Conservation (phyloP, 1,284 basidiomycete species). For the Irpex sp. region DNA sequence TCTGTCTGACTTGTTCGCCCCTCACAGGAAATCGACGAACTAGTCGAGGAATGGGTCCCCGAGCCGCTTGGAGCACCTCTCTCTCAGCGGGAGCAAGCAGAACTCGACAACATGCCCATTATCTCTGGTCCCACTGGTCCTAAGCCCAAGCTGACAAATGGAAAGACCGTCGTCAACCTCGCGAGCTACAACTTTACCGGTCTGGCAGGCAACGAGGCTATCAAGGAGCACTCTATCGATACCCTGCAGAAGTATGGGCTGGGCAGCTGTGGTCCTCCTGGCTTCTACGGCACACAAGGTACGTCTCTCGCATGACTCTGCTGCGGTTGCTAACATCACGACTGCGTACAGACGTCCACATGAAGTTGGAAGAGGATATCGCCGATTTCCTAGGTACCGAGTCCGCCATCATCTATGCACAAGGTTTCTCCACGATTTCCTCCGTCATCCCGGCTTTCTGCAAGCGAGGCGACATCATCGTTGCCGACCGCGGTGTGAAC, state of each 20-base stretch:
- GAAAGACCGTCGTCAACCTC: constrained; percentile 84
- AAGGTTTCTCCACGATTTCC: constrained; percentile 88
- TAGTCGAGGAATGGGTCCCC: constrained; percentile 93
- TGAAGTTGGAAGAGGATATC: constrained; percentile 83
- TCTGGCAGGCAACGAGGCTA: constrained; percentile 80
- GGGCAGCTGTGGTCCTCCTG: constrained; percentile 93
- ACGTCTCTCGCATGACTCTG: constrained; percentile 37
- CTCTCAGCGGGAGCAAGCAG: constrained; percentile 54
- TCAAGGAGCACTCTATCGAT: constrained; percentile 84
- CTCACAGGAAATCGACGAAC: constrained; percentile 88
- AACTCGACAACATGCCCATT: constrained; percentile 73
- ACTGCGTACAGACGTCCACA: constrained; percentile 74
- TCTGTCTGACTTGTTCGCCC: constrained; percentile 2
- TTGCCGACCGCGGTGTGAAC: constrained; percentile 93
- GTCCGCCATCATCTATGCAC: constrained; percentile 88
- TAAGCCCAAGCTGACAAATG: constrained; percentile 75
- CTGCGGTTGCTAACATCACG: background rate
- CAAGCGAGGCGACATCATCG: constrained; percentile 96
- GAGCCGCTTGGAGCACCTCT: constrained; percentile 76
- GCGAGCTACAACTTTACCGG: constrained; percentile 93
- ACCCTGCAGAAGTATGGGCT: constrained; percentile 91
- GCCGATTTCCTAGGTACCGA: constrained; percentile 90
- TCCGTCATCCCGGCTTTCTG: constrained; percentile 97
- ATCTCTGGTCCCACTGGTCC: constrained; percentile 80
- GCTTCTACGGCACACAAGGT: constrained; percentile 97